Conservation (phyloP, 2,329 filamentous ascomycete species). For the Claviceps maximensis region DNA sequence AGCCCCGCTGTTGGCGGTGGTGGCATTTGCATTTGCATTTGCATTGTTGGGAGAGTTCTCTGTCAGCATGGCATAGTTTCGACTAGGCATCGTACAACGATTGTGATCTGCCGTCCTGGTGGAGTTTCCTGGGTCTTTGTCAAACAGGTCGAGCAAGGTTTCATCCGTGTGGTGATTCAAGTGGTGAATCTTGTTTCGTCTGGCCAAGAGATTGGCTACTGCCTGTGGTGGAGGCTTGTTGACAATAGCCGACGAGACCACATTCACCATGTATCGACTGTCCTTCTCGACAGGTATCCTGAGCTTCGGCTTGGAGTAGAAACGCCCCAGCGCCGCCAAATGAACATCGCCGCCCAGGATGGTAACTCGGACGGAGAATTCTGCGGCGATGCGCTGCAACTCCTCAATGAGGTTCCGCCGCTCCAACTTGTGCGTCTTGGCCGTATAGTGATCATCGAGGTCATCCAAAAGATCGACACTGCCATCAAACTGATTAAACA, state of each 20-base stretch:
- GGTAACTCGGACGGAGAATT: conserved; percentile 79
- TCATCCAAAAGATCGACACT: conserved; percentile 87
- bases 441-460: conserved; percentile 92
- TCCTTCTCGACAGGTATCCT: conserved; percentile 68
- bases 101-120: conserved; percentile 66
- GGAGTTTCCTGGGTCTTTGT: conserved; percentile 67
- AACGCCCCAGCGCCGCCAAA: conserved; percentile 79
- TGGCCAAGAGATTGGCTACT: conserved; percentile 82
- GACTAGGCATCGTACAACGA: conserved; percentile 77
- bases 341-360: conserved; percentile 93
- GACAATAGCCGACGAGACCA: conserved; percentile 88
- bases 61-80: conserved; percentile 85
- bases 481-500: conserved; percentile 93
- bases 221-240: conserved; percentile 83
- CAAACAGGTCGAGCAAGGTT: conserved; percentile 84
- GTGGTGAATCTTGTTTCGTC: conserved; percentile 72
- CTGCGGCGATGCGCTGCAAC: conserved; percentile 69
- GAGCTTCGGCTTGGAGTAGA: conserved; percentile 80
- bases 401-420: conserved; percentile 65
- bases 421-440: conserved; percentile 81
- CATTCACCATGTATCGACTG: conserved; percentile 88
- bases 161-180: conserved; percentile 68
- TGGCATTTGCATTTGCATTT: conserved; percentile 2
- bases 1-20: conserved; percentile 11
- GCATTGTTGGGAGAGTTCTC: conserved; percentile 60